These are phyloP conservation scores for Saccharomycopsis fodiens DNA, from an alignment of 805 yeast genomes.

Conservation along the genomic window DNA sequence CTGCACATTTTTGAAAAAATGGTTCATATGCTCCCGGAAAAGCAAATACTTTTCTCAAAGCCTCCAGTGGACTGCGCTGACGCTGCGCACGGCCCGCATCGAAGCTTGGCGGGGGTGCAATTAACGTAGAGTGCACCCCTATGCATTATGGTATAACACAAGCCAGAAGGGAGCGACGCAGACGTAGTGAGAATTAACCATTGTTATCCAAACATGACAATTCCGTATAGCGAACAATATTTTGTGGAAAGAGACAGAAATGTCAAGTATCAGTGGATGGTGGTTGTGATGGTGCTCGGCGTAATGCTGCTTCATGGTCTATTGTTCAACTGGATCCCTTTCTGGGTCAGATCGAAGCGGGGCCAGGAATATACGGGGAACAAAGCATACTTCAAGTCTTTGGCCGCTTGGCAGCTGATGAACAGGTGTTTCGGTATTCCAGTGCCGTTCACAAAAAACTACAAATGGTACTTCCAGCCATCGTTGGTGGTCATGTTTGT, in stretches of 20 bases:
- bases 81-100: too few species aligned
- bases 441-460: constrained; percentile 22
- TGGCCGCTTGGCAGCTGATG: constrained; percentile 27
- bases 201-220: neutral
- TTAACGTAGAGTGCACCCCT: too few species aligned
- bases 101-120: too few species aligned
- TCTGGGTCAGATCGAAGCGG: constrained; percentile 24
- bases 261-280: constrained; percentile 31
- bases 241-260: constrained; percentile 33
- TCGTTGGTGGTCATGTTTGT: constrained; percentile 29
- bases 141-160: too few species aligned
- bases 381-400: constrained; percentile 25
- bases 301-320: constrained; percentile 33
- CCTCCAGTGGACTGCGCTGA: too few species aligned
- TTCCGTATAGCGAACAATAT: constrained; percentile 26
- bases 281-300: constrained; percentile 26
- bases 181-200: too few species aligned
- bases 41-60: too few species aligned
- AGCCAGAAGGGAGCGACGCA: too few species aligned
- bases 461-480: constrained; percentile 33
- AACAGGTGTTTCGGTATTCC: constrained; percentile 27
- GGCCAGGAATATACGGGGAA: constrained; percentile 1
- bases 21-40: too few species aligned
- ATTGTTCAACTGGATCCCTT: constrained; percentile 37
- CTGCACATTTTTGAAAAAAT: too few species aligned